Evolutionary conservation across 305 asterid genomes (phyloP).

Genomic region (Fraxinus velutina): DNA sequence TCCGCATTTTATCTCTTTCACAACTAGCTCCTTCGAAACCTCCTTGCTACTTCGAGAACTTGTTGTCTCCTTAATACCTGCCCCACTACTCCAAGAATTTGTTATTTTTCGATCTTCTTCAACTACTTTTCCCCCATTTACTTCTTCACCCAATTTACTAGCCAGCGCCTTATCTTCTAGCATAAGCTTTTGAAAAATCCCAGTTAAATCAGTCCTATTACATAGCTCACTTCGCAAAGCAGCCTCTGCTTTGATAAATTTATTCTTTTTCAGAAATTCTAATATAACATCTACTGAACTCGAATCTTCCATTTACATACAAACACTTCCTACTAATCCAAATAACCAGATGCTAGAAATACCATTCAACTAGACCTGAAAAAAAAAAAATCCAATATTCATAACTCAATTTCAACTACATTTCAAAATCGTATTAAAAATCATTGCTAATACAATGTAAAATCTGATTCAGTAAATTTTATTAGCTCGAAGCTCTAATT

Average conservation of each 20-base stretch:
- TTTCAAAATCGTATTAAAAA: constrained; percentile 5
- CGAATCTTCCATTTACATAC: constrained; percentile 64
- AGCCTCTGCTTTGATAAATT: constrained; percentile 77
- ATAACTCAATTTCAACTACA: constrained; percentile 13
- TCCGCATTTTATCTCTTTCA: constrained; percentile 83
- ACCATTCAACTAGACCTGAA: constrained; percentile 44
- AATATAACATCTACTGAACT: constrained; percentile 64
- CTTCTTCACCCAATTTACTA: constrained; percentile 40
- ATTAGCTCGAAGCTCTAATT: constrained; percentile 10
- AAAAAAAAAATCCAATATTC: constrained; percentile 1
- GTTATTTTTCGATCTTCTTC: constrained; percentile 35
- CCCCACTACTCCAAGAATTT: constrained; percentile 34
- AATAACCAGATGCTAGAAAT: constrained; percentile 29
- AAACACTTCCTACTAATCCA: constrained; percentile 26
- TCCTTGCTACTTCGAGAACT: constrained; percentile 38
- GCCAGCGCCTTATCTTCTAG: constrained; percentile 51
- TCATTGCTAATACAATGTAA: not conserved
- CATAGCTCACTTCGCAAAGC: constrained; percentile 74
- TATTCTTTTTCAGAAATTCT: constrained; percentile 70
- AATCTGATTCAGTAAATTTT: not conserved
- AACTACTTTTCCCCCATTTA: constrained; percentile 38
- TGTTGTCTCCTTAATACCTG: constrained; percentile 33
- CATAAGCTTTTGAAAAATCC: constrained; percentile 52
- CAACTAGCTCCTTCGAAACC: constrained; percentile 67
- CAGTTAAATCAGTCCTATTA: constrained; percentile 61